Base-by-base conservation (phyloP, 2,329 filamentous ascomycete genomes). In the Colletotrichum acutatum region DNA sequence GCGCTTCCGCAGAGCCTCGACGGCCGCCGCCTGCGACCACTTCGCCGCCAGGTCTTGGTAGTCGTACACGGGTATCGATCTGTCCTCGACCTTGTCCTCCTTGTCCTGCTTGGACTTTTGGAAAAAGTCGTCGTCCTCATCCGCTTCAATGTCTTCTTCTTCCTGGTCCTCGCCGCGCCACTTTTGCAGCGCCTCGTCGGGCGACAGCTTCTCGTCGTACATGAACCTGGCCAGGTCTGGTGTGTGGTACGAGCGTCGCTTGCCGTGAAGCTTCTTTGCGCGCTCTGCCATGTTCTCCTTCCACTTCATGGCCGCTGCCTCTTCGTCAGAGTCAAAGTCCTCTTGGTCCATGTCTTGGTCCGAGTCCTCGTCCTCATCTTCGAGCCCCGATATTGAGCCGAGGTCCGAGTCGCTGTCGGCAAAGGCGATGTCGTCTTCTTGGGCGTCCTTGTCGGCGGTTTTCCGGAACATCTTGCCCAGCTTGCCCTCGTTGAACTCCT, bases 341-440 rank as follows among this genome's bases (percentile, higher is more conserved):
- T 90, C 88, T 0, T 85, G 83, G 0, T 86, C 83, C 12, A 84
- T 85, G 4, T 83, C 85, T 0, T 83, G 82, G 5, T 84, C 83
- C 7, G 42, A 49, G 1, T 83, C 84, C 4, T 85, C 84, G 24
- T 85, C 85, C 0, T 82, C 82, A 1, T 85, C 85, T 2, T 89
- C 88, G 6, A 85, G 84, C 1, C 83, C 85, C 9, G 94, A 97
- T 75, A 98, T 83, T 4, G 96, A 98, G 7, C 97, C 97, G 5
- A 99, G 88, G 80, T 99, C 97, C 0, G 97, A 99, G 82, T 99
- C 97, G 79, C 95, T 98, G 79, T 99, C 97, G 16, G 97, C 97
- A 84, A 98, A 99, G 1, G 92, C 94, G 70, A 98, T 78, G 67
- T 98, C 94, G 34, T 91, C 94, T 28, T 91, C 90, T 12, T 86